These are phyloP conservation scores for Acer saccharum DNA, from an alignment of 345 rosid genomes.

Conservation along the genomic window DNA sequence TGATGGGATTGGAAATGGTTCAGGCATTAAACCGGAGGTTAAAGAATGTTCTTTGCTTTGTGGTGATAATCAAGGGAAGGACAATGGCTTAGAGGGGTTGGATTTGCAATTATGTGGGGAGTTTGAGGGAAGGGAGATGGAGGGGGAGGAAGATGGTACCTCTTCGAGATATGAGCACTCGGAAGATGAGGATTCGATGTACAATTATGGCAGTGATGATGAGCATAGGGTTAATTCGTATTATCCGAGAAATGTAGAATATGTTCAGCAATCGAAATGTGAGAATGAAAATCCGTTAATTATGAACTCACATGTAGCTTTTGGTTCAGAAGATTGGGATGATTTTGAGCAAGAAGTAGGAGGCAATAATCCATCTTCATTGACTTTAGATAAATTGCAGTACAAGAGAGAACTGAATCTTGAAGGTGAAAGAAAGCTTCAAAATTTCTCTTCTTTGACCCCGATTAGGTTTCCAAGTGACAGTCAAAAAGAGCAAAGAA, in stretches of 20 bases:
- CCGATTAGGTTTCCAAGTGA: constrained; percentile 23
- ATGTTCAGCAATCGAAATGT: constrained; percentile 25
- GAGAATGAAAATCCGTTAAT: constrained; percentile 58
- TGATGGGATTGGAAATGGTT: constrained; percentile 7
- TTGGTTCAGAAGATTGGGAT: constrained; percentile 88
- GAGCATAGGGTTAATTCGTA: constrained; percentile 34
- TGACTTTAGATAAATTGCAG: constrained; percentile 35
- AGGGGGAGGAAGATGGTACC: constrained; percentile 38
- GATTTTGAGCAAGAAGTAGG: constrained; percentile 76
- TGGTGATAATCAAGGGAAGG: constrained; percentile 21
- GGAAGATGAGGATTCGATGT: constrained; percentile 68
- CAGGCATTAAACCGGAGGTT: constrained; percentile 2
- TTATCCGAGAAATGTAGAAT: constrained; percentile 27
- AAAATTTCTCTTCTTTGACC: constrained; percentile 19
- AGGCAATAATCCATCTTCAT: constrained; percentile 34
- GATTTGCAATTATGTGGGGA: constrained; percentile 23
- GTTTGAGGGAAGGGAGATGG: constrained; percentile 17
- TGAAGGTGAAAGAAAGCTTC: constrained; percentile 30
- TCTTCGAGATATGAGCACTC: constrained; percentile 48
- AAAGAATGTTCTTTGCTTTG: constrained; percentile 28
- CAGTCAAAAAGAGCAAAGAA: constrained; percentile 34
- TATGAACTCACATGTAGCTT: constrained; percentile 78
- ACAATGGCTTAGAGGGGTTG: constrained; percentile 25
- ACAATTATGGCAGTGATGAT: constrained; percentile 53
- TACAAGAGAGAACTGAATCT: constrained; percentile 28